Evolutionary conservation across 2,329 filamentous ascomycete genomes (phyloP), one percentile per base, ranked within the genome.

Genomic region (Fusarium tuaranense): DNA sequence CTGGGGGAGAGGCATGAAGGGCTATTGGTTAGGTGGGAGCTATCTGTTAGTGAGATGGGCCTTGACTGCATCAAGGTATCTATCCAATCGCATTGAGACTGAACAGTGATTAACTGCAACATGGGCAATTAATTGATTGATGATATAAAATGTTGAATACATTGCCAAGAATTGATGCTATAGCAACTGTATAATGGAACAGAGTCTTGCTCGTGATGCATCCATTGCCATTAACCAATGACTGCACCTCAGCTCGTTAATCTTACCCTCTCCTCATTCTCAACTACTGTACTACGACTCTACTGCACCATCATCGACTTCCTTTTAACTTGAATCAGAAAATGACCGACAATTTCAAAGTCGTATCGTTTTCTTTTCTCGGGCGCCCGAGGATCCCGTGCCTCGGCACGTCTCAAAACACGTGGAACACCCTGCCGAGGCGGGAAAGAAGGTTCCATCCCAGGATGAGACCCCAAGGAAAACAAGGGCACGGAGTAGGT

Each of bases 321-420:
- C 38, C 32, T 13, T 34, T 34, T 34, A 46, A 16, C 41, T 7
- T 20, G 27, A 51, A 27, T 27, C 25, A 51, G n/a, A 58, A 38
- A 44, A 3, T 14, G 41, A 44, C 41, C 41, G 41, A 44, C 41
- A 44, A 44, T 22, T 44, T 6, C 9, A 22, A 18, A 36, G 53
- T 58, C 53, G 53, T 20, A 36, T 34, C 53, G 8, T 48, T 30
- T 16, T 25, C n/a, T 62, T 48, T 16, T 25, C n/a, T 62, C 59
- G 41, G 59, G 16, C 41, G 22, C 18, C 32, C 30, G n/a, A 39
- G 38, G 48, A 63, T 14, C 63, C 64, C 63, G 68, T 75, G 72
- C 72, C 72, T 74, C 72, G 72, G 72, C 55, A 68, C 38, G 53
- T 51, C 73, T 34, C 13, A n/a, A 36, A 70, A 62, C 69, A 74